Conservation (phyloP, 73 alveolate species). For the Tetrahymena malaccensis region DNA sequence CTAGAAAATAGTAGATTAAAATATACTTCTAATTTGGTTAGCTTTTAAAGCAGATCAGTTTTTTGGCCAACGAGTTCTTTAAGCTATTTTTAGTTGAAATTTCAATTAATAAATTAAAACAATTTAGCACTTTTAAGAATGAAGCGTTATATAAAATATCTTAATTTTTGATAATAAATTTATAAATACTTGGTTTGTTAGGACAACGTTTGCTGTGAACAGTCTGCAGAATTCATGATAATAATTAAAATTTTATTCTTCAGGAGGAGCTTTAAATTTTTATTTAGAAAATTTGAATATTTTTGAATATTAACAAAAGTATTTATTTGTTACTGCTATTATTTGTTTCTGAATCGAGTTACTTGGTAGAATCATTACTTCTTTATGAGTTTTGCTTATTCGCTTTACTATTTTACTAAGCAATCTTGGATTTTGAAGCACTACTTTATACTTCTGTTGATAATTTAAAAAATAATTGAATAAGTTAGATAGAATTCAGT, state of each 20-base stretch:
- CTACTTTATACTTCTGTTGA: neutral
- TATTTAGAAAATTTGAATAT: neutral
- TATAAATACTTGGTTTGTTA: slow-evolving; percentile 4
- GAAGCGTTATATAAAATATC: no score
- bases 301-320: neutral
- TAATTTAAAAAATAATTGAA: neutral
- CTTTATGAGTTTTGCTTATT: neutral
- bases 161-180: no score
- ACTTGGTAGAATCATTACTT: neutral
- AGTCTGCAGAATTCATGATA: slow-evolving; percentile 47
- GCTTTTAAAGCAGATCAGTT: slow-evolving; percentile 26
- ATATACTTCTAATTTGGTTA: slow-evolving; percentile 43
- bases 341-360: neutral
- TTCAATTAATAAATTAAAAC: no score
- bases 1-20: neutral
- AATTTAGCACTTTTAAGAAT: no score
- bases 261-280: neutral
- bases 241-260: slow-evolving; percentile 34
- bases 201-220: slow-evolving; percentile 22
- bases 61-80: slow-evolving; percentile 35
- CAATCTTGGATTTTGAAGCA: neutral
- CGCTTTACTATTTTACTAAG: neutral
- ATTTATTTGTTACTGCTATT: neutral
- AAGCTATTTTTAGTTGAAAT: neutral
- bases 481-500: neutral